Base-by-base conservation (phyloP, 2,329 filamentous ascomycete genomes). In the Teratosphaeria destructans region DNA sequence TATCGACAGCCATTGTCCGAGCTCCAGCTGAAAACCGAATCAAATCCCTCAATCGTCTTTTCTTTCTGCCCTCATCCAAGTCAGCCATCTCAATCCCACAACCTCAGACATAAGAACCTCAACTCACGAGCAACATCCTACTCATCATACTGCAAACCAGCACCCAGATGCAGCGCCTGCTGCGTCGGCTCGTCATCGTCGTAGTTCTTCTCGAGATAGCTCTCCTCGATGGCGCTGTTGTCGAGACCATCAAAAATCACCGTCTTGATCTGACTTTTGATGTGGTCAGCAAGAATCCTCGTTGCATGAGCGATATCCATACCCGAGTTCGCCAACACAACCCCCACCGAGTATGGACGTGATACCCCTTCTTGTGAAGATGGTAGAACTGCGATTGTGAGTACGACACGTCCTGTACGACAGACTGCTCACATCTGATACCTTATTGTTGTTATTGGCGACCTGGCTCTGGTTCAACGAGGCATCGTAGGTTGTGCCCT, bases 171-270 rank as follows among this genome's bases (percentile, higher is more conserved):
- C 43, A n/a, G 43, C 43, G 16, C 19, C 43, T 47, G 43, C 14
- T n/a, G 4, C 14, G 43, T n/a, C 3, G 43, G 43, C 43, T 16
- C 80, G 0, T 84, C 81, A 0, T 81, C 79, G 16, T 85, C 81
- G 0, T 95, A 95, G 68, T 82, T 88, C 52, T 82, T 82, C 74
- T 95, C 89, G 11, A 95, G 80, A 70, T 90, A 95, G n/a, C n/a
- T n/a, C n/a, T n/a, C n/a, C n/a, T n/a, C n/a, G n/a, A n/a, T n/a
- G n/a, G n/a, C n/a, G n/a, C n/a, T n/a, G n/a, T n/a, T n/a, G n/a
- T n/a, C n/a, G n/a, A n/a, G n/a, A n/a, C n/a, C n/a, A n/a, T n/a
- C n/a, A n/a, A n/a, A n/a, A n/a, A n/a, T n/a, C n/a, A n/a, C n/a
- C n/a, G n/a, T n/a, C n/a, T n/a, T n/a, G n/a, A n/a, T n/a, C n/a